These are phyloP conservation scores for Cucumis hystrix DNA, from an alignment of 306 rosid genomes.

Conservation along the genomic window DNA sequence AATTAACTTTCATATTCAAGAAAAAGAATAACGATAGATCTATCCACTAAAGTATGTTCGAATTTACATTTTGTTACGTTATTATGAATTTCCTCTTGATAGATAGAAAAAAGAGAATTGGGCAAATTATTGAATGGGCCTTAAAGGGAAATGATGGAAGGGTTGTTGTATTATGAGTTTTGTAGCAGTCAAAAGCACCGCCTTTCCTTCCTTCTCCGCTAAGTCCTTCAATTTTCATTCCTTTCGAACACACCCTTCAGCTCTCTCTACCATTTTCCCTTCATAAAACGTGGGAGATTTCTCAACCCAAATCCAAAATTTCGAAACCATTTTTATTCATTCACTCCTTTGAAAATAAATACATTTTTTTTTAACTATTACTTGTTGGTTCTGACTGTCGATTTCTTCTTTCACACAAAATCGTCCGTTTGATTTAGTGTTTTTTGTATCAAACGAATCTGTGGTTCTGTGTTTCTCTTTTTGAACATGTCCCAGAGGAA, in stretches of 20 bases:
- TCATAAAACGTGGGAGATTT: constrained; percentile 3
- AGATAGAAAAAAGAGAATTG: background rate
- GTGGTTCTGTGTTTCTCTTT: constrained; percentile 8
- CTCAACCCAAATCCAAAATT: background rate
- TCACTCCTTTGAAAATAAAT: background rate
- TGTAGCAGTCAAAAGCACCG: constrained; percentile 2
- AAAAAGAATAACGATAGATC: no score
- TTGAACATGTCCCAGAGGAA: constrained; percentile 38
- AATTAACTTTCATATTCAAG: no score
- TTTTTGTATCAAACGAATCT: constrained; percentile 10
- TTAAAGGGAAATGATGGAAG: background rate
- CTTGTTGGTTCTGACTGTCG: background rate
- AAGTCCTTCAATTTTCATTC: background rate
- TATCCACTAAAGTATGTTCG: background rate
- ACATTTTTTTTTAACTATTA: background rate
- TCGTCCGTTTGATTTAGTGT: background rate
- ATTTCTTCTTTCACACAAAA: background rate
- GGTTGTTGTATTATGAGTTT: background rate
- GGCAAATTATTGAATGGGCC: background rate
- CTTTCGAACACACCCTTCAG: background rate
- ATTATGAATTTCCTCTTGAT: background rate
- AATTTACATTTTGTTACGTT: background rate
- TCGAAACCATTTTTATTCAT: background rate
- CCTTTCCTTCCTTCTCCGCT: constrained; percentile 15
- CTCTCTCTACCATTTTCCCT: background rate